These are phyloP conservation scores for Aspergillus ochraceoroseus DNA, from an alignment of 2,329 filamentous ascomycete genomes.

Conservation along the genomic window DNA sequence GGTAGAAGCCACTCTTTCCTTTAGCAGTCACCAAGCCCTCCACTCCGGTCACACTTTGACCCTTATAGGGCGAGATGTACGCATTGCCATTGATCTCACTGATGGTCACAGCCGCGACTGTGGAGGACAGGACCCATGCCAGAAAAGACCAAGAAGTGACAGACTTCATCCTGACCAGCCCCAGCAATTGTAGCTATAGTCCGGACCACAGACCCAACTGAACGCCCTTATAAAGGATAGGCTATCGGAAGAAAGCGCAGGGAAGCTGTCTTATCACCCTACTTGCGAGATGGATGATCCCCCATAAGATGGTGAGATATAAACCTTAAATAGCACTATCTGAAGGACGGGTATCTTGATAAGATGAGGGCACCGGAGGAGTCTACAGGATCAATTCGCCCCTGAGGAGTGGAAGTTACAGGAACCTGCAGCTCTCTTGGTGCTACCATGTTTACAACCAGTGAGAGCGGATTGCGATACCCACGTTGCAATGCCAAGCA, in stretches of 20 bases:
- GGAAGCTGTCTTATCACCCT: too few species aligned
- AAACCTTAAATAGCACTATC: too few species aligned
- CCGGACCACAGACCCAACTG: neutral
- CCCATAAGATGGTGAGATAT: too few species aligned
- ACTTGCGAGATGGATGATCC: too few species aligned
- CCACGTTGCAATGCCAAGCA: conserved; percentile 14
- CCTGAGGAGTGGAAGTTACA: too few species aligned
- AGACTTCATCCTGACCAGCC: conserved; percentile 10
- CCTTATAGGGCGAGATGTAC: conserved; percentile 59
- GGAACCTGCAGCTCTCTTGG: neutral
- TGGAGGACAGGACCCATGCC: conserved; percentile 9
- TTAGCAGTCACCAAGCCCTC: conserved; percentile 62
- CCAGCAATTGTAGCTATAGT: too few species aligned
- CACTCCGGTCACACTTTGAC: conserved; percentile 54
- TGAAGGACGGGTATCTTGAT: too few species aligned
- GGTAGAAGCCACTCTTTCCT: conserved; percentile 57
- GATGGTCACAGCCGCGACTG: conserved; percentile 46
- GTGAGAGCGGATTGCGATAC: conserved; percentile 1
- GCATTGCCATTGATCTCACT: conserved; percentile 62
- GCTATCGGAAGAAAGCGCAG: too few species aligned
- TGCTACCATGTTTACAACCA: conserved; percentile 4
- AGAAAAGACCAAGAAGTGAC: conserved; percentile 3
- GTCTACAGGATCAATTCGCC: too few species aligned
- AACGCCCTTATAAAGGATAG: conserved; percentile 1
- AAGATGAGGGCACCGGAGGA: too few species aligned